These are phyloP conservation scores for Daldinia loculata DNA, from an alignment of 495 filamentous ascomycete genomes.

Conservation along the genomic window DNA sequence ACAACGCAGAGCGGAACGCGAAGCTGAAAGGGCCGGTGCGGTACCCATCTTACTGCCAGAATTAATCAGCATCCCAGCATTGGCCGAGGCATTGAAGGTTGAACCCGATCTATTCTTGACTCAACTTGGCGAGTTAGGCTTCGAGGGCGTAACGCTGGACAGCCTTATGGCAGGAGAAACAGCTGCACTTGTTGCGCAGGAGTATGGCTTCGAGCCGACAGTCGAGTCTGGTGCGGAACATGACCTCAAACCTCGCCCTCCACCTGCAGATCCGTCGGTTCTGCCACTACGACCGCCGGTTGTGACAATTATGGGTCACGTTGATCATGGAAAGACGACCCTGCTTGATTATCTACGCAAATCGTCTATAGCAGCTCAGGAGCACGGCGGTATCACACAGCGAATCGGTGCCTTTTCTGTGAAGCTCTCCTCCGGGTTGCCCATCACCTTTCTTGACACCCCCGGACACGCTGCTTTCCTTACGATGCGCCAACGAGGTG, in stretches of 20 bases:
- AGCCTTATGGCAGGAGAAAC: conserved; percentile 90
- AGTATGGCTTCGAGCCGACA: conserved; percentile 92
- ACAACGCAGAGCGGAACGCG: conserved; percentile 50
- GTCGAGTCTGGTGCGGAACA: conserved; percentile 69
- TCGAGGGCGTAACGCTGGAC: conserved; percentile 79
- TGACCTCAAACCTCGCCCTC: conserved; percentile 77
- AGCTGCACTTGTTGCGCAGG: conserved; percentile 87
- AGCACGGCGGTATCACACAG: conserved; percentile 98
- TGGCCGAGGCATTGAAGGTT: conserved; percentile 80
- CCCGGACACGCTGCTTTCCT: conserved; percentile 96
- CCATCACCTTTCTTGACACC: conserved; percentile 96
- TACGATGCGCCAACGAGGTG: conserved; percentile 93
- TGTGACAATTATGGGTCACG: conserved; percentile 99
- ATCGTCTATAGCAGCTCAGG: conserved; percentile 85
- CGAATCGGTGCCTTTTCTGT: conserved; percentile 99
- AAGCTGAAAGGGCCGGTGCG: conserved; percentile 44
- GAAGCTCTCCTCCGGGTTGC: conserved; percentile 80
- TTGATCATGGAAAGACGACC: conserved; percentile 98
- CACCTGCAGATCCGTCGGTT: conserved; percentile 72
- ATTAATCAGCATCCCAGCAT: conserved; percentile 85
- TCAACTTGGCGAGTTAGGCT: conserved; percentile 83
- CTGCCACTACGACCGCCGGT: conserved; percentile 86
- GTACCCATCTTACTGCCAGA: conserved; percentile 79
- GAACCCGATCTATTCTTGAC: conserved; percentile 71
- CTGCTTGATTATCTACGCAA: conserved; percentile 94